phyloP scores from a whole-genome alignment of 2,329 filamentous ascomycete genomes.

The Canariomyces notabilis region DNA sequence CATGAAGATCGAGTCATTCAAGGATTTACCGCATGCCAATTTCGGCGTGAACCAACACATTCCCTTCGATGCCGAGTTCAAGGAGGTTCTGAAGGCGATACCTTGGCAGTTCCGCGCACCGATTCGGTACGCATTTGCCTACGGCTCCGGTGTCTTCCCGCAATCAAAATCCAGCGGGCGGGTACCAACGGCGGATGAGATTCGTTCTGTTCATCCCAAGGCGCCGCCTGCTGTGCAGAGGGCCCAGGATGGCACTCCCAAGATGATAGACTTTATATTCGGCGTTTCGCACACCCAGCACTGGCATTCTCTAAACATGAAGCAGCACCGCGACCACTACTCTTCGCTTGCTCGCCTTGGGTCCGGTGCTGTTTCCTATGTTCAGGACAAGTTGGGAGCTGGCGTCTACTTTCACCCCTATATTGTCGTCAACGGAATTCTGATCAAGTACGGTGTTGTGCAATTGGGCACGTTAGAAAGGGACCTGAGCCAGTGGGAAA shows the following conservation, averaged over 20 bases:
- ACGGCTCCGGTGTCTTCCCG: slow-evolving; percentile 93
- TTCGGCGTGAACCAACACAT: slow-evolving; percentile 98
- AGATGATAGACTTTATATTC: slow-evolving; percentile 99
- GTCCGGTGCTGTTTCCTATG: slow-evolving; percentile 74
- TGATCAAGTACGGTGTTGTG: slow-evolving; percentile 98
- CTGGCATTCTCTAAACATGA: slow-evolving; percentile 91
- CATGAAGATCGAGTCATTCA: slow-evolving; percentile 67
- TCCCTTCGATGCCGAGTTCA: slow-evolving; percentile 91
- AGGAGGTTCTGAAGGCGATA: slow-evolving; percentile 80
- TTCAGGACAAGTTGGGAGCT: slow-evolving; percentile 85
- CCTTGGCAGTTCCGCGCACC: slow-evolving; percentile 89
- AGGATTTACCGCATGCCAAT: slow-evolving; percentile 68
- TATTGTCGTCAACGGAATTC: slow-evolving; percentile 85
- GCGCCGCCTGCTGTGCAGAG: slow-evolving; percentile 75
- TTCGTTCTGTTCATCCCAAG: slow-evolving; percentile 69
- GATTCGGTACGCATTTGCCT: slow-evolving; percentile 94
- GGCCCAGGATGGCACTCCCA: slow-evolving; percentile 80
- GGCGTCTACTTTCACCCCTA: slow-evolving; percentile 98
- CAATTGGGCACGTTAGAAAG: slow-evolving; percentile 83
- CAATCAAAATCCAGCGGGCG: slow-evolving; percentile 55
- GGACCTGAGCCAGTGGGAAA: slow-evolving; percentile 88
- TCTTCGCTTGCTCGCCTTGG: slow-evolving; percentile 78
- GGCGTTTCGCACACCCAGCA: slow-evolving; percentile 92
- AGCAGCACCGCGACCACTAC: slow-evolving; percentile 87
- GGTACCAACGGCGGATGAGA: slow-evolving; percentile 50